Evolutionary conservation across 345 rosid genomes (phyloP).

Genomic region (Eucalyptus polyanthemos): DNA sequence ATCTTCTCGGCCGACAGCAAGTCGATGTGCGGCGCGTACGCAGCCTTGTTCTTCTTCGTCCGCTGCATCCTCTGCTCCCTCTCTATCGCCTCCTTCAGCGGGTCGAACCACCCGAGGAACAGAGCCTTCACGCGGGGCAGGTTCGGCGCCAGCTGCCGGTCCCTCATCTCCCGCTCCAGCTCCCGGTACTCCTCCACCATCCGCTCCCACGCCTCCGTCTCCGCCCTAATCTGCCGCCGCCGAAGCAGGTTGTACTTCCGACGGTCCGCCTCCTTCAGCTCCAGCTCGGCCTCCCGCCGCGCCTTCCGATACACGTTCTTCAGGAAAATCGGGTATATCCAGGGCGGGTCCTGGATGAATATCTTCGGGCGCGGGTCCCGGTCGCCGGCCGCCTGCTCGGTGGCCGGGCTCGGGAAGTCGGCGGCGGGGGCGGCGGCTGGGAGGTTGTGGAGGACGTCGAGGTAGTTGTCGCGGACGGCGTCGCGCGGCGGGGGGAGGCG

Average conservation of each 20-base stretch:
- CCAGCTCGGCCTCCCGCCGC: conserved; percentile 27
- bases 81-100: conserved; percentile 64
- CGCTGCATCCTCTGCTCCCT: conserved; percentile 62
- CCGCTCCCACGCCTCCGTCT: conserved; percentile 92
- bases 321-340: conserved; percentile 62
- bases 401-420: background rate
- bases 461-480: conserved; percentile 14
- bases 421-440: background rate
- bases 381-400: background rate
- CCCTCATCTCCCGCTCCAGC: conserved; percentile 68
- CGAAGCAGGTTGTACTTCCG: conserved; percentile 50
- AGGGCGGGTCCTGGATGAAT: conserved; percentile 67
- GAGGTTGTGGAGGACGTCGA: conserved; percentile 24
- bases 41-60: conserved; percentile 49
- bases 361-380: conserved; percentile 18
- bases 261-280: conserved; percentile 40
- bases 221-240: conserved; percentile 74
- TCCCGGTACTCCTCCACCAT: conserved; percentile 69
- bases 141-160: conserved; percentile 72
- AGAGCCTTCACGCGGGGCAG: conserved; percentile 70
- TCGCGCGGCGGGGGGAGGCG: conserved; percentile 19
- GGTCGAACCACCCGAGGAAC: conserved; percentile 90
- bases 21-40: conserved; percentile 73
- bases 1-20: conserved; percentile 81
- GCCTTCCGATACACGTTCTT: conserved; percentile 42